Evolutionary conservation across 805 yeast species (phyloP).

Genomic region (Debaryomyces tyrocola): DNA sequence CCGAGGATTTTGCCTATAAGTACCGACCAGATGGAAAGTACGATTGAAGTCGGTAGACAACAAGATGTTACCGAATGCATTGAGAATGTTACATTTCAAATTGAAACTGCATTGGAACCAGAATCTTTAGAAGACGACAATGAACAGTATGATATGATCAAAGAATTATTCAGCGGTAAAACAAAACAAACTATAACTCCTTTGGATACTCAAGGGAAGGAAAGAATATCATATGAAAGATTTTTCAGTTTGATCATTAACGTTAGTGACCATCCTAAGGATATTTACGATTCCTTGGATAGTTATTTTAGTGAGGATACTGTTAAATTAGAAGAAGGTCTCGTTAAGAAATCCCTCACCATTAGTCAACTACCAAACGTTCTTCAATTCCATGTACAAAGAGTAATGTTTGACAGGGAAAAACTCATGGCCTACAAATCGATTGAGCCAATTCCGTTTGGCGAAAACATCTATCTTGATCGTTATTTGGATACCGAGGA

Average conservation of each 20-base stretch:
- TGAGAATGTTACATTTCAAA: conserved; percentile 86
- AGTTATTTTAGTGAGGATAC: conserved; percentile 75
- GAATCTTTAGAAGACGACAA: conserved; percentile 57
- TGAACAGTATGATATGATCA: conserved; percentile 83
- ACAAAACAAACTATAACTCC: conserved; percentile 76
- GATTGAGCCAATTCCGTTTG: conserved; percentile 77
- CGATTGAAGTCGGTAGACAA: conserved; percentile 82
- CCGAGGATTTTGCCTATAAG: conserved; percentile 37
- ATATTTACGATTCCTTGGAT: conserved; percentile 88
- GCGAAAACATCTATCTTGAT: conserved; percentile 79
- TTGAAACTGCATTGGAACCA: conserved; percentile 85
- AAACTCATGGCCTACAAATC: conserved; percentile 77
- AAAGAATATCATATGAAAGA: conserved; percentile 55
- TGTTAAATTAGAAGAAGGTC: conserved; percentile 67
- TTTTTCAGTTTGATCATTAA: conserved; percentile 82
- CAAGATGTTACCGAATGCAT: conserved; percentile 98
- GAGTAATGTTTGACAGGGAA: conserved; percentile 86
- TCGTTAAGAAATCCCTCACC: conserved; percentile 71
- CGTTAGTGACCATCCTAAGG: conserved; percentile 84
- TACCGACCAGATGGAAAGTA: conserved; percentile 68
- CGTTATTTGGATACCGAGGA: conserved; percentile 76
- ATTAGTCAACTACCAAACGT: conserved; percentile 74
- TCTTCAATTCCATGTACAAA: conserved; percentile 87
- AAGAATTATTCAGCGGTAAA: conserved; percentile 79
- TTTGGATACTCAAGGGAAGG: conserved; percentile 27